These are phyloP conservation scores for Cladosporium austrohemisphaericum DNA, from an alignment of 2,329 filamentous ascomycete genomes.

Conservation along the genomic window DNA sequence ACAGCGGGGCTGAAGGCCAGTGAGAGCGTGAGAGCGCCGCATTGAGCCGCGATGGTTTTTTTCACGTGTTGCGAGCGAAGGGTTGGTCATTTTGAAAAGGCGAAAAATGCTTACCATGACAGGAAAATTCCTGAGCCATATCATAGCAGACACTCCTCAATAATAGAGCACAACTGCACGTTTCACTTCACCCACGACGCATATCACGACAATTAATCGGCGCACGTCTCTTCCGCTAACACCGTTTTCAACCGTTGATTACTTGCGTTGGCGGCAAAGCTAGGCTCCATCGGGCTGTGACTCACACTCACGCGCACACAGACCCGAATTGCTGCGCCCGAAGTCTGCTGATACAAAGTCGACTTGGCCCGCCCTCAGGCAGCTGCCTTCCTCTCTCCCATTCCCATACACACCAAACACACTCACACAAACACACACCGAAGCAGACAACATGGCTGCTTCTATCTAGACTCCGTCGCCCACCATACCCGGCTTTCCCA, in stretches of 20 bases:
- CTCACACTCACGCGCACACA: not conserved
- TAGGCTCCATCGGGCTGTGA: slow-evolving; percentile 3
- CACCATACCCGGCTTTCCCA: slow-evolving; percentile 28
- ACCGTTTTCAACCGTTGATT: not conserved
- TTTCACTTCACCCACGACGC: slow-evolving; percentile 6
- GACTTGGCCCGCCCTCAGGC: slow-evolving; percentile 9
- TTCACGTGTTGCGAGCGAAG: not conserved
- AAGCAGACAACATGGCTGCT: slow-evolving; percentile 30
- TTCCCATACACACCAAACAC: slow-evolving; percentile 5
- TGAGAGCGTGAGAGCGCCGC: not conserved
- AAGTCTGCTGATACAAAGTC: slow-evolving; percentile 3
- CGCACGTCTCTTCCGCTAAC: not conserved
- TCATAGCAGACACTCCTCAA: no score
- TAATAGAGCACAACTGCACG: slow-evolving; percentile 11
- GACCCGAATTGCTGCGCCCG: no score
- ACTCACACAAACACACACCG: slow-evolving; percentile 1
- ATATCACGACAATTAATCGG: slow-evolving; percentile 4
- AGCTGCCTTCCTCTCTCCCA: slow-evolving; percentile 3
- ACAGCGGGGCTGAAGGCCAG: slow-evolving; percentile 8
- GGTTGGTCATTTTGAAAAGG: not conserved
- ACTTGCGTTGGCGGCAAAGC: not conserved
- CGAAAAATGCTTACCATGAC: no score
- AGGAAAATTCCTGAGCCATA: no score
- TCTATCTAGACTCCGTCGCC: slow-evolving; percentile 29
- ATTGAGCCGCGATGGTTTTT: not conserved